A percentile compares a stretch with the other conserved stretches of the same genome.
Conservation (phyloP, 2,329 filamentous ascomycete genomes). For the Cladosporium colombiae region DNA sequence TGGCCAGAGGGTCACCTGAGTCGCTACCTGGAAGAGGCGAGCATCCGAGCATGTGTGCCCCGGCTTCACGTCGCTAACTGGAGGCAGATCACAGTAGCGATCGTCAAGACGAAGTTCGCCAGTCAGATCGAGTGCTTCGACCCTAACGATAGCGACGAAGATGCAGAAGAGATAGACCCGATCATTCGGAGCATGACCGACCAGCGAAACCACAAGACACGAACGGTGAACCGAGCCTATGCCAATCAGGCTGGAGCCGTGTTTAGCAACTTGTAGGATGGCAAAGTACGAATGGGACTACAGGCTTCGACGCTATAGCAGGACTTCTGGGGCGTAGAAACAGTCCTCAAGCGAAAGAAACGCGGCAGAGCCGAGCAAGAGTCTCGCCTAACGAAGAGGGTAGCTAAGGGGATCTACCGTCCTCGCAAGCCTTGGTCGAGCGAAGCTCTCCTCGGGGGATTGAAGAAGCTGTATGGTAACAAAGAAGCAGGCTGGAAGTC, state of each 20-base stretch:
- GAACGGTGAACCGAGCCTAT: slow-evolving; percentile 22
- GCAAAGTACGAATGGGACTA: slow-evolving; percentile 17
- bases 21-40: slow-evolving; percentile 18
- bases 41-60: slow-evolving; percentile 16
- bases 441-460: slow-evolving; percentile 10
- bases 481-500: slow-evolving; percentile 13
- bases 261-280: slow-evolving; percentile 23
- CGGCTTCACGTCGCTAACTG: slow-evolving; percentile 20
- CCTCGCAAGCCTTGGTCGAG: slow-evolving; percentile 20
- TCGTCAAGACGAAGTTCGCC: slow-evolving; percentile 24
- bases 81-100: slow-evolving; percentile 24
- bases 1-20: slow-evolving; percentile 19
- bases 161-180: slow-evolving; percentile 8
- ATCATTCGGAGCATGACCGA: slow-evolving; percentile 18
- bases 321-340: slow-evolving; percentile 23
- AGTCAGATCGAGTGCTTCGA: slow-evolving; percentile 19
- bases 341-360: slow-evolving; percentile 15
- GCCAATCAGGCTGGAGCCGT: slow-evolving; percentile 20
- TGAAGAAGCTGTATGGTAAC: slow-evolving; percentile 14
- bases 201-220: slow-evolving; percentile 23
- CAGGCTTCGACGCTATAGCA: slow-evolving; percentile 22
- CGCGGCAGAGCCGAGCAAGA: background rate
- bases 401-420: slow-evolving; percentile 20
- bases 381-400: slow-evolving; percentile 17
- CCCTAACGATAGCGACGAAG: slow-evolving; percentile 13